Percentiles rank a stretch among this genome's conserved stretches.
These are phyloP conservation scores for Russula brevipes DNA, from an alignment of 768 basidiomycete genomes.

Conservation along the genomic window DNA sequence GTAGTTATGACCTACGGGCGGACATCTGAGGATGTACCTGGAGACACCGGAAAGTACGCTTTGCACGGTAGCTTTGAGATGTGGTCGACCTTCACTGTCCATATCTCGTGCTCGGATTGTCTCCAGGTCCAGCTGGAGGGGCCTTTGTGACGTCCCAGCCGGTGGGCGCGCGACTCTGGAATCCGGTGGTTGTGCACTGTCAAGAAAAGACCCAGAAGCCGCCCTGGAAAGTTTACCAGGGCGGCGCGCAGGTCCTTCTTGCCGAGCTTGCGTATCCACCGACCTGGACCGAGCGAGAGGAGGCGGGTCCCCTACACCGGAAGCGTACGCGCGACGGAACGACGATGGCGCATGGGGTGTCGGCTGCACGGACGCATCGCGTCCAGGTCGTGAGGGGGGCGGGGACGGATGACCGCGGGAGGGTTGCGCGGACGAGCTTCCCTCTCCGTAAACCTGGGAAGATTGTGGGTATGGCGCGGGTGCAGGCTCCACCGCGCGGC, in stretches of 20 bases:
- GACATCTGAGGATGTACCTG: not conserved
- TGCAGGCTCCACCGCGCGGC: too few relatives aligned
- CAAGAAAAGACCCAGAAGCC: not conserved
- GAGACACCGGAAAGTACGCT: not conserved
- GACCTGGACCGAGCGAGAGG: not conserved
- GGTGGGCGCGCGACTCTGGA: not conserved
- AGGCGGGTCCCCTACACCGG: too few relatives aligned
- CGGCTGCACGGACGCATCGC: too few relatives aligned
- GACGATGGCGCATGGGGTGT: too few relatives aligned
- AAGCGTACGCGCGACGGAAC: too few relatives aligned
- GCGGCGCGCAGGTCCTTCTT: too few relatives aligned
- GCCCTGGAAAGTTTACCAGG: not conserved
- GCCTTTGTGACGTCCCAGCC: not conserved
- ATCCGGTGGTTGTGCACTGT: not conserved
- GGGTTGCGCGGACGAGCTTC: too few relatives aligned
- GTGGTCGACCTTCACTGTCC: not conserved
- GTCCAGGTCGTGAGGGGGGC: too few relatives aligned
- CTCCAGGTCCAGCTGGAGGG: not conserved
- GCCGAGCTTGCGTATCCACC: not conserved
- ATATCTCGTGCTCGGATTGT: too few relatives aligned
- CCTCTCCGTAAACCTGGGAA: too few relatives aligned
- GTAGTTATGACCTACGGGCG: not conserved
- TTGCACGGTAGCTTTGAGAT: not conserved
- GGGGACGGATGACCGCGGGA: too few relatives aligned
- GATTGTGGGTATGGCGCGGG: too few relatives aligned